phyloP scores from a whole-genome alignment of 352 stramenopile genomes.

The Aphanomyces stellatus region DNA sequence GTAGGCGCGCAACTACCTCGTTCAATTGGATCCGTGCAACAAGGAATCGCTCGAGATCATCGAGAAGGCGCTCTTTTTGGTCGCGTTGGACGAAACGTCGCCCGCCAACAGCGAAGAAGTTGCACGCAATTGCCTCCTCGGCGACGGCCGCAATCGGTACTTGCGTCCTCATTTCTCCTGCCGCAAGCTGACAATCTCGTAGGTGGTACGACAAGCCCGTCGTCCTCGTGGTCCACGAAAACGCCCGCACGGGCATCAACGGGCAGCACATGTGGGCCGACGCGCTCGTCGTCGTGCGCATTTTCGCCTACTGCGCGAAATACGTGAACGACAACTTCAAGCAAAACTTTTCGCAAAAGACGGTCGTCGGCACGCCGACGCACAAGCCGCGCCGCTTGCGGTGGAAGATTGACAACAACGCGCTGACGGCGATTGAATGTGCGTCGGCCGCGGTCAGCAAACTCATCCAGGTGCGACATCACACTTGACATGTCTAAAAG shows the following conservation, averaged over 20 bases:
- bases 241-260: conserved; percentile 91
- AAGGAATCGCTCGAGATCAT: conserved; percentile 88
- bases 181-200: not conserved
- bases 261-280: conserved; percentile 98
- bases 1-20: conserved; percentile 69
- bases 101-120: conserved; percentile 72
- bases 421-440: conserved; percentile 72
- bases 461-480: conserved; percentile 81
- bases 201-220: conserved; percentile 97
- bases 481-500: no score
- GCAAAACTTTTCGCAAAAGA: conserved; percentile 63
- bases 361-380: conserved; percentile 49
- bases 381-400: conserved; percentile 64
- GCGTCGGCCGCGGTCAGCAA: conserved; percentile 86
- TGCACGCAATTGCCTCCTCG: conserved; percentile 72
- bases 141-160: conserved; percentile 87
- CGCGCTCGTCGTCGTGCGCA: conserved; percentile 90
- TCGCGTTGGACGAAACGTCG: conserved; percentile 88
- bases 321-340: conserved; percentile 89
- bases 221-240: conserved; percentile 94
- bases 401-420: conserved; percentile 78
- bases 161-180: not conserved
- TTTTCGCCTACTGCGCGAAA: conserved; percentile 92
- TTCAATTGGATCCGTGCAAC: conserved; percentile 79
- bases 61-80: conserved; percentile 88